Evolutionary conservation across 345 rosid genomes (phyloP).

Genomic region (Cardamine chenopodiifolia): DNA sequence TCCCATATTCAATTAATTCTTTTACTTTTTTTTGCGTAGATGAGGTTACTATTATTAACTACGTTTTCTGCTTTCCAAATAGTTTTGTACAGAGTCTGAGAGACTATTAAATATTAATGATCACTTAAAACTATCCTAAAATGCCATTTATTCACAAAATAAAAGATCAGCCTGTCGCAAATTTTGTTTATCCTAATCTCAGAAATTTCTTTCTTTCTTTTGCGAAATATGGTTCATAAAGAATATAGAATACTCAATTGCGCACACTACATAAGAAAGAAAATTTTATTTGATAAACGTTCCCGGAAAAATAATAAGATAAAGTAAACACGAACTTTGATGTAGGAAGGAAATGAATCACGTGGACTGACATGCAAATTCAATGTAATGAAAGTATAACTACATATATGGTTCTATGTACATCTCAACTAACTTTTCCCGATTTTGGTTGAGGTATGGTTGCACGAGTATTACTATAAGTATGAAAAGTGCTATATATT

Average conservation of each 20-base stretch:
- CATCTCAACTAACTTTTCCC: constrained; percentile 38
- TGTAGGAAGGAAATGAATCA: constrained; percentile 27
- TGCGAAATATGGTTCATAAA: background rate
- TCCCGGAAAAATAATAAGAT: constrained; percentile 15
- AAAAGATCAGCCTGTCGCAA: background rate
- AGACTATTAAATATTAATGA: background rate
- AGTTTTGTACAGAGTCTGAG: constrained; percentile 13
- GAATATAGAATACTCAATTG: background rate
- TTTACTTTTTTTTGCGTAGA: constrained; percentile 4
- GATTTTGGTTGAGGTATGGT: constrained; percentile 34
- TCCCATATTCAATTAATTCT: background rate
- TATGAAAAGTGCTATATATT: background rate
- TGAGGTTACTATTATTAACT: constrained; percentile 23
- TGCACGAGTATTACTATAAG: constrained; percentile 11
- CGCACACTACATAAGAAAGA: background rate
- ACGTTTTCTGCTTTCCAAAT: constrained; percentile 29
- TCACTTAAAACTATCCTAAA: background rate
- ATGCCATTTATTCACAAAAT: background rate
- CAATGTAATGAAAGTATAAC: constrained; percentile 27
- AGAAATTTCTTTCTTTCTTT: background rate
- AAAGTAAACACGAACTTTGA: constrained; percentile 39
- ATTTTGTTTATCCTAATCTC: background rate
- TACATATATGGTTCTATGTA: constrained; percentile 32
- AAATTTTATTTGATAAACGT: background rate
- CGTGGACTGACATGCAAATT: constrained; percentile 44